phyloP scores from a whole-genome alignment of 2,329 filamentous ascomycete species.

The Cercospora brassicicola region DNA sequence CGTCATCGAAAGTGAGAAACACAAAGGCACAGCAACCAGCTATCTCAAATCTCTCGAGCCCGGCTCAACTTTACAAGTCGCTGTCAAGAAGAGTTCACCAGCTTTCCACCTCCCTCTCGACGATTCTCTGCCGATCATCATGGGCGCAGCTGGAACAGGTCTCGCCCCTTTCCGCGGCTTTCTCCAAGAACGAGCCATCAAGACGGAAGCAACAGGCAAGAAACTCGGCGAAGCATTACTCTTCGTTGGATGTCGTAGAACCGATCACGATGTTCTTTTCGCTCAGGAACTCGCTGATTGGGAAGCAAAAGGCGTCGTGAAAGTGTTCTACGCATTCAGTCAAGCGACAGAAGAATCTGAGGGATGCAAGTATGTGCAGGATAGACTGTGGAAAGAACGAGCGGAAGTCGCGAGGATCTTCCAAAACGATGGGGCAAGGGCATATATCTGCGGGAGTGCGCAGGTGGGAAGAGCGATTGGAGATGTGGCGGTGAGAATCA shows the following conservation, averaged over 20 bases:
- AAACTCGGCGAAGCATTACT: conserved; percentile 61
- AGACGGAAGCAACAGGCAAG: conserved; percentile 49
- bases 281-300: conserved; percentile 59
- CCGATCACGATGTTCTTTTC: conserved; percentile 61
- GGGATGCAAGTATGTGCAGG: conserved; percentile 57
- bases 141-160: conserved; percentile 54
- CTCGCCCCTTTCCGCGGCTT: conserved; percentile 50
- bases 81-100: conserved; percentile 43
- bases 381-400: conserved; percentile 52
- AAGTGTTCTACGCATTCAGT: conserved; percentile 62
- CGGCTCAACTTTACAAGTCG: conserved; percentile 56
- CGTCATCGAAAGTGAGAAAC: conserved; percentile 38
- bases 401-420: conserved; percentile 50
- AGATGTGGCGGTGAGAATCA: conserved; percentile 46
- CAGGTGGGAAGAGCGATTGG: conserved; percentile 46
- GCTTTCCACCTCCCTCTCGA: conserved; percentile 51
- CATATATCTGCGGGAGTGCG: conserved; percentile 62
- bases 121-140: conserved; percentile 50
- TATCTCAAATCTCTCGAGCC: conserved; percentile 40
- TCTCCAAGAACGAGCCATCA: conserved; percentile 42
- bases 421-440: conserved; percentile 50
- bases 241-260: conserved; percentile 63
- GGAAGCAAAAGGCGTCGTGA: conserved; percentile 61
- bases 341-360: conserved; percentile 41
- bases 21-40: conserved; percentile 42